Base-by-base conservation (phyloP, 2,329 filamentous ascomycete species). In the Teratosphaeria zuluensis region DNA sequence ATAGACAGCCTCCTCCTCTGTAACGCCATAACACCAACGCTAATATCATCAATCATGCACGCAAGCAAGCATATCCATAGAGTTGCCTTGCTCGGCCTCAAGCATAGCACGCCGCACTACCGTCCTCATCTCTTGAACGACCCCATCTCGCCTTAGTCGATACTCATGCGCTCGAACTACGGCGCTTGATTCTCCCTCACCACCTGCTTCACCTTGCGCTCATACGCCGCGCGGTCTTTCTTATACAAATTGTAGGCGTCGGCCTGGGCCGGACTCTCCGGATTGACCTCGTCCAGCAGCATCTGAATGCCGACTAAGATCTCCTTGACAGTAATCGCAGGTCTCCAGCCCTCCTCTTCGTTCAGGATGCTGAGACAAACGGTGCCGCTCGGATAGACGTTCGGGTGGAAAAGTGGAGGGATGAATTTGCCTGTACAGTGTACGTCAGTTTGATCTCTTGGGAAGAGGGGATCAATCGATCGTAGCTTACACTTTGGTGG, bases 281-380 rank as follows among this genome's bases (percentile, higher is more conserved):
- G 94, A 72, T 99, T 99, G 16, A 95, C 94, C 69, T 96, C 92
- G 73, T 99, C 88, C 48, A 99, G 85, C 1, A 99, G 83, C 68
- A 95, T 92, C 75, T 99, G 94, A 59, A 99, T 95, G 54, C 94
- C 94, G 1, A 97, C 82, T 5, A 97, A 83, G 63, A 99, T 97
- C 76, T 97, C 91, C 77, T 96, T 97, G 73, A 99, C 90, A 0
- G 94, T 99, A 70, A 99, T 99, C 6, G 94, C 92, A 0, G 94
- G 95, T 75, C 95, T 95, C 94, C 95, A 99, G 6, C 89, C 92
- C 73, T 99, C 94, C 69, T 99, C 94, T 74, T 99, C 95, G 76
- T 97, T 99, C 65, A 99, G 78, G 65, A 99, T 99, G 31, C 90
- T 96, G 24, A 99, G 82, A 72, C 94, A 99, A 62, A 99, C 94